These are phyloP conservation scores for Amaranthus tricolor DNA, from an alignment of 179 eudicot genomes.

Conservation along the genomic window DNA sequence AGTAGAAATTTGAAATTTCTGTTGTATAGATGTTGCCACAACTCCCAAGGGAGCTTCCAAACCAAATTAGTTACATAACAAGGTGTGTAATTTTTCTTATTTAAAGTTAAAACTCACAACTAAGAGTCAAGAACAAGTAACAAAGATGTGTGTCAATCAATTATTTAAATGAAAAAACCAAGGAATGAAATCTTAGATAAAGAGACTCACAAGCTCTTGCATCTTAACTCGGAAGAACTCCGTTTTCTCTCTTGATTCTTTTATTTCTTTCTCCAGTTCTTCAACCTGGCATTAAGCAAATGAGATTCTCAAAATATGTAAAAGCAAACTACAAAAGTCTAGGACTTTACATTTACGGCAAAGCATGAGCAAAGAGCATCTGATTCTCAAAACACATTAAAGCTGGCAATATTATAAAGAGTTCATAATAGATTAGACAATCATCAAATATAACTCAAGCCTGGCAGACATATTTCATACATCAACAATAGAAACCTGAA, in stretches of 20 bases:
- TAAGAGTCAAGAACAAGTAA: neutral
- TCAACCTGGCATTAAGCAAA: slow-evolving; percentile 55
- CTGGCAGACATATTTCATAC: no score
- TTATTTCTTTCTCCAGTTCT: slow-evolving; percentile 91
- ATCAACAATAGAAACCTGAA: neutral
- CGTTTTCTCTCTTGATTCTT: slow-evolving; percentile 76
- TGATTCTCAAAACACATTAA: neutral
- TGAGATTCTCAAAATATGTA: slow-evolving; percentile 8
- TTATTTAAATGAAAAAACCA: slow-evolving; percentile 4
- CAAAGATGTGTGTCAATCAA: neutral
- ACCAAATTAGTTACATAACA: neutral
- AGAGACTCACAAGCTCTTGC: slow-evolving; percentile 89
- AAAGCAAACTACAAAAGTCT: slow-evolving; percentile 6
- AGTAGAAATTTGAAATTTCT: no score
- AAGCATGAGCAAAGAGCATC: neutral
- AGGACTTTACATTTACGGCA: neutral
- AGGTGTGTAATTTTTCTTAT: neutral
- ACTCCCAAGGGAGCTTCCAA: no score
- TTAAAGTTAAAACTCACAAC: neutral
- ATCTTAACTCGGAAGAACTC: slow-evolving; percentile 88
- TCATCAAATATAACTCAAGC: no score
- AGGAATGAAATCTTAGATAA: neutral
- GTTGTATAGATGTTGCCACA: no score
- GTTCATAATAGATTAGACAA: neutral
- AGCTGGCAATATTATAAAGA: neutral